These are phyloP conservation scores for Fusarium newnesense DNA, from an alignment of 2,329 filamentous ascomycete genomes.

Conservation along the genomic window DNA sequence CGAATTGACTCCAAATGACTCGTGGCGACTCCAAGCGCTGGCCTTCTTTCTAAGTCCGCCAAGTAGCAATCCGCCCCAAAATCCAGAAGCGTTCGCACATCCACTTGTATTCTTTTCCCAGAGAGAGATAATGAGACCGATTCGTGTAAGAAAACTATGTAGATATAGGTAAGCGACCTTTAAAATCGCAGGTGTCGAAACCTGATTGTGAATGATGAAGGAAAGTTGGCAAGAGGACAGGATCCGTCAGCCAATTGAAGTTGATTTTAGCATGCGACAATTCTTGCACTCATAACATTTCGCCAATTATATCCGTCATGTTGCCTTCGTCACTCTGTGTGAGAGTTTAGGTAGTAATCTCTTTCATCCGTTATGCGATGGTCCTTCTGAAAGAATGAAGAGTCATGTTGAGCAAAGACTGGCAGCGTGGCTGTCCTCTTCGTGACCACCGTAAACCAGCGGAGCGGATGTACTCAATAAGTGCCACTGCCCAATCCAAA, in stretches of 20 bases:
- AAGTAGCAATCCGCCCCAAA: background rate
- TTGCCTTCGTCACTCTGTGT: background rate
- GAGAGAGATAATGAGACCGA: background rate
- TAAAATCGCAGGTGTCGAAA: background rate
- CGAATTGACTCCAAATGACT: background rate
- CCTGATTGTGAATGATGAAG: background rate
- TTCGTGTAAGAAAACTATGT: background rate
- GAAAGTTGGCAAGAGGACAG: background rate
- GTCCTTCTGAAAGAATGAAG: background rate
- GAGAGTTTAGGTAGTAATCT: background rate
- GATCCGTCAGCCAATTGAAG: accelerated
- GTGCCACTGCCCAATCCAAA: background rate
- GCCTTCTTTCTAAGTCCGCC: background rate
- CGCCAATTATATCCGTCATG: background rate
- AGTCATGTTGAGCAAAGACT: background rate
- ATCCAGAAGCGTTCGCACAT: background rate
- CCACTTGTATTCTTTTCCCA: background rate
- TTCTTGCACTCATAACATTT: background rate
- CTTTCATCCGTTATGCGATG: accelerated
- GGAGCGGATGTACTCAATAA: background rate
- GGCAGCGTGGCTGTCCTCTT: background rate
- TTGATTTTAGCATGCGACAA: background rate
- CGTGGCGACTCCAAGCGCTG: background rate
- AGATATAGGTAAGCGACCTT: background rate
- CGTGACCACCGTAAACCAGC: background rate